Conservation (phyloP, 2,329 filamentous ascomycete species). For the Ceratocystis cubensis region DNA sequence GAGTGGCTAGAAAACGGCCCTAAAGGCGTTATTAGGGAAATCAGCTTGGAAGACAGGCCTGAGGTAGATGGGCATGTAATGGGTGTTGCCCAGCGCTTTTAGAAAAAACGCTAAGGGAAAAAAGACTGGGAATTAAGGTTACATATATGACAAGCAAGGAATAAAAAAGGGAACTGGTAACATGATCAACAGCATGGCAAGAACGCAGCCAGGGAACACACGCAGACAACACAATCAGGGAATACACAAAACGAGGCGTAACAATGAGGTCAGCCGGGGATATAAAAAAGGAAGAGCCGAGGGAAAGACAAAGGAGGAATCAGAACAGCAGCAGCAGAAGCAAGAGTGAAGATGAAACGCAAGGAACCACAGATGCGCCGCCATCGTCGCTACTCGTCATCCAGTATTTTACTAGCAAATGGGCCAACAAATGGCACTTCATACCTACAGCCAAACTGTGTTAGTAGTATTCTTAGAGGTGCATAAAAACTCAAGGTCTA, state of each 20-base stretch:
- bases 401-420: conserved; percentile 77
- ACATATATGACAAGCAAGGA: not conserved
- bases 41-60: conserved; percentile 39
- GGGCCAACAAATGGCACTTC: conserved; percentile 80
- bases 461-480: conserved; percentile 16
- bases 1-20: conserved; percentile 55
- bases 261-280: not conserved
- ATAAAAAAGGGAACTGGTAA: not conserved
- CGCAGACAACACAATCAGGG: conserved; percentile 1
- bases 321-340: too few species aligned
- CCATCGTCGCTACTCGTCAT: conserved; percentile 53
- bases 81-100: conserved; percentile 28
- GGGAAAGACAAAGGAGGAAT: not conserved
- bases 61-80: conserved; percentile 37
- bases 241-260: not conserved
- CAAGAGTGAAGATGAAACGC: not conserved
- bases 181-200: not conserved
- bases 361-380: not conserved
- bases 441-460: conserved; percentile 41
- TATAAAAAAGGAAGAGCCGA: not conserved
- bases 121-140: not conserved
- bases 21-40: conserved; percentile 35
- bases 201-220: not conserved
- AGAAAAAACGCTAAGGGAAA: not conserved
- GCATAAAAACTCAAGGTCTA: conserved; percentile 19